phyloP scores from a whole-genome alignment of 345 rosid species.

The Lepidium aucheri region DNA sequence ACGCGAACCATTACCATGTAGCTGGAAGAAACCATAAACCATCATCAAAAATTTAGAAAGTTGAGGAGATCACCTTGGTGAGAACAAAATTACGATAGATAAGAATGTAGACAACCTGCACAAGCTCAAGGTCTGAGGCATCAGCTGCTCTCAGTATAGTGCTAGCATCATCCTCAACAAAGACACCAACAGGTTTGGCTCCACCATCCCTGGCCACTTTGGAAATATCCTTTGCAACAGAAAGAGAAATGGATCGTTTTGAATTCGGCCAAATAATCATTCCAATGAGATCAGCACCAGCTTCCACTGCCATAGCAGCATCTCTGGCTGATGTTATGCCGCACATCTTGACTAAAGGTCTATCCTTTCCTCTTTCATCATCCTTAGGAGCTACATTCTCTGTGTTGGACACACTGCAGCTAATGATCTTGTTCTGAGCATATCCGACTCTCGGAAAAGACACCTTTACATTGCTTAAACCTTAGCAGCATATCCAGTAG shows the following conservation, averaged over 20 bases:
- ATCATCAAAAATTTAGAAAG: neutral
- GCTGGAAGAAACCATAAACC: slow-evolving; percentile 33
- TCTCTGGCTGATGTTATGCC: slow-evolving; percentile 75
- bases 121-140: slow-evolving; percentile 56
- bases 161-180: slow-evolving; percentile 67
- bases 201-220: slow-evolving; percentile 68
- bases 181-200: slow-evolving; percentile 76
- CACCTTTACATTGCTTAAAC: slow-evolving; percentile 7
- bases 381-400: slow-evolving; percentile 16
- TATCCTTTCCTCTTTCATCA: slow-evolving; percentile 24
- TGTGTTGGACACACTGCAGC: slow-evolving; percentile 22
- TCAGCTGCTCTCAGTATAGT: slow-evolving; percentile 63
- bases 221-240: slow-evolving; percentile 73
- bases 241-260: slow-evolving; percentile 67
- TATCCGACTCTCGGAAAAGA: slow-evolving; percentile 5
- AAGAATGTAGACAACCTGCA: slow-evolving; percentile 47
- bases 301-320: slow-evolving; percentile 83
- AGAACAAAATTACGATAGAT: neutral
- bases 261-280: slow-evolving; percentile 90
- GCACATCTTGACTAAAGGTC: slow-evolving; percentile 72
- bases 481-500: slow-evolving; percentile 21
- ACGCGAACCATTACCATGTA: slow-evolving; percentile 72
- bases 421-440: neutral
- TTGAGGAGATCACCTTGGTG: neutral
- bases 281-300: slow-evolving; percentile 75